phyloP scores from a whole-genome alignment of 2,329 filamentous ascomycete genomes.

The Cercospora brassicicola region DNA sequence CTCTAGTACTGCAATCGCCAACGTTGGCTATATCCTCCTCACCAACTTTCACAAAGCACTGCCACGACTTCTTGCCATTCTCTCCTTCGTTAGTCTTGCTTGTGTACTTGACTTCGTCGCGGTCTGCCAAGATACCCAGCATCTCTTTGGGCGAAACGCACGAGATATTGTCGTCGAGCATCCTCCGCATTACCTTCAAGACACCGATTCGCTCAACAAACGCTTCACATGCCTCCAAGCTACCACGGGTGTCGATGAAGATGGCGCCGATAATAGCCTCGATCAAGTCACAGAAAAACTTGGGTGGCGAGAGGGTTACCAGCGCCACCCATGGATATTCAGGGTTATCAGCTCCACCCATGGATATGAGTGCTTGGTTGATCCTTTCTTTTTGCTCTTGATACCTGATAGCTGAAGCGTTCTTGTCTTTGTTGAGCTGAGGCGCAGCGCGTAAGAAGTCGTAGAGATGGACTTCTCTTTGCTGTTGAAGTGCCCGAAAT shows the following conservation, averaged over 20 bases:
- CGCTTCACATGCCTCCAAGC: constrained; percentile 57
- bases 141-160: constrained; percentile 65
- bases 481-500: constrained; percentile 5
- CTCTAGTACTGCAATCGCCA: constrained; percentile 37
- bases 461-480: constrained; percentile 28
- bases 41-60: constrained; percentile 41
- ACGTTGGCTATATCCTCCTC: constrained; percentile 38
- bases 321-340: constrained; percentile 70
- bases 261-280: constrained; percentile 80
- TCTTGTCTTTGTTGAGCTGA: constrained; percentile 53
- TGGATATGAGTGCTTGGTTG: constrained; percentile 52
- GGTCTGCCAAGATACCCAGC: constrained; percentile 60
- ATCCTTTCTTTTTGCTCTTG: constrained; percentile 53
- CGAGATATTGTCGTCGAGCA: constrained; percentile 59
- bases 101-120: constrained; percentile 57
- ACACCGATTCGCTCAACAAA: constrained; percentile 68
- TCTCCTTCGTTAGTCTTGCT: constrained; percentile 3
- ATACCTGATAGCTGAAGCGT: constrained; percentile 50
- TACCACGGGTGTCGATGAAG: constrained; percentile 72
- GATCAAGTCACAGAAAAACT: constrained; percentile 81
- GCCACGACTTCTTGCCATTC: constrained; percentile 28
- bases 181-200: constrained; percentile 59
- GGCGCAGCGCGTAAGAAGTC: constrained; percentile 35
- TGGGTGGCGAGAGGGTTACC: constrained; percentile 63
- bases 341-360: constrained; percentile 71